Conservation (phyloP, 2,329 filamentous ascomycete genomes). For the Fusarium pilosicola region DNA sequence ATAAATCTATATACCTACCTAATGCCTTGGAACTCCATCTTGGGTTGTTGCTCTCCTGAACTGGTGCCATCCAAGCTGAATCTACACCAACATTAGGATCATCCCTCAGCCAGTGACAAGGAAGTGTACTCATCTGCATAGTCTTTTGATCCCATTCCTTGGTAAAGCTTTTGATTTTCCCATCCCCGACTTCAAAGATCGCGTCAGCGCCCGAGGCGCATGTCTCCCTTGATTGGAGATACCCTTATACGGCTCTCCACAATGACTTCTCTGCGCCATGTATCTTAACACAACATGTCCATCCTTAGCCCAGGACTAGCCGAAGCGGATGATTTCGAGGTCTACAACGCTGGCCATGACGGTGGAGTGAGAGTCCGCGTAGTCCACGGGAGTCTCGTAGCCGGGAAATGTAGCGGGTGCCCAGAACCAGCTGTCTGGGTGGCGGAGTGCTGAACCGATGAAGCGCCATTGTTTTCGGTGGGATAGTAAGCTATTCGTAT, state of each 20-base stretch:
- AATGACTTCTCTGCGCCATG: constrained; percentile 37
- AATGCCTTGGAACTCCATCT: constrained; percentile 35
- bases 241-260: constrained; percentile 38
- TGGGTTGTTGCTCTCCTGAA: constrained; percentile 36
- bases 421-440: constrained; percentile 33
- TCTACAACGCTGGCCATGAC: constrained; percentile 38
- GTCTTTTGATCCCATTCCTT: constrained; percentile 31
- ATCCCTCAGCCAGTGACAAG: not conserved
- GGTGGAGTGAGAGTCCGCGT: constrained; percentile 38
- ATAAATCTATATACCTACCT: not conserved
- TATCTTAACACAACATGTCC: constrained; percentile 41
- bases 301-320: constrained; percentile 39
- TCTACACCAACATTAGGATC: constrained; percentile 14
- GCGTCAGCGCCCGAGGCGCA: constrained; percentile 33
- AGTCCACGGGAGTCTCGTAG: constrained; percentile 33
- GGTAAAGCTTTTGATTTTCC: constrained; percentile 25
- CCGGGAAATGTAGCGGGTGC: constrained; percentile 28
- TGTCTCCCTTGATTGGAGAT: constrained; percentile 31
- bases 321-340: constrained; percentile 36
- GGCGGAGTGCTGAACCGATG: constrained; percentile 25
- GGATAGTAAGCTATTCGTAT: constrained; percentile 31
- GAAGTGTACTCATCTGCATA: constrained; percentile 3
- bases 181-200: constrained; percentile 39
- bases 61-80: constrained; percentile 40
- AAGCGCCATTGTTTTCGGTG: constrained; percentile 21